phyloP scores from a whole-genome alignment of 176 grass and related monocot genomes.

The maize (Zea mays) region Zm-B73-REFERENCE-NAM-5.0 NC_050101.1:106587501-106588000 shows the following conservation, averaged over 20 bases:
- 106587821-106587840: not conserved
- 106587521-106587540: not conserved
- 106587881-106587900: not conserved
- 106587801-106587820: conserved; percentile 7
- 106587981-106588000: too few relatives aligned
- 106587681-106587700: not conserved
- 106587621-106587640: too few relatives aligned
- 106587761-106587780: not conserved
- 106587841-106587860: not conserved
- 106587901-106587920: not conserved
- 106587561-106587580: too few relatives aligned
- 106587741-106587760: not conserved
- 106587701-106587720: not conserved
- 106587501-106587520: not conserved
- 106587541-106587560: conserved; percentile 6
- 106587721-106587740: not conserved
- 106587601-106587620: too few relatives aligned
- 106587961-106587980: too few relatives aligned
- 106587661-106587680: not conserved
- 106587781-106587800: not conserved
- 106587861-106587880: not conserved
- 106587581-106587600: too few relatives aligned
- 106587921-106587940: too few relatives aligned
- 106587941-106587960: too few relatives aligned
- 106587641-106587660: not conserved